These are phyloP conservation scores for Gloeophyllum trabeum DNA, from an alignment of 768 basidiomycete genomes.

Conservation along the genomic window DNA sequence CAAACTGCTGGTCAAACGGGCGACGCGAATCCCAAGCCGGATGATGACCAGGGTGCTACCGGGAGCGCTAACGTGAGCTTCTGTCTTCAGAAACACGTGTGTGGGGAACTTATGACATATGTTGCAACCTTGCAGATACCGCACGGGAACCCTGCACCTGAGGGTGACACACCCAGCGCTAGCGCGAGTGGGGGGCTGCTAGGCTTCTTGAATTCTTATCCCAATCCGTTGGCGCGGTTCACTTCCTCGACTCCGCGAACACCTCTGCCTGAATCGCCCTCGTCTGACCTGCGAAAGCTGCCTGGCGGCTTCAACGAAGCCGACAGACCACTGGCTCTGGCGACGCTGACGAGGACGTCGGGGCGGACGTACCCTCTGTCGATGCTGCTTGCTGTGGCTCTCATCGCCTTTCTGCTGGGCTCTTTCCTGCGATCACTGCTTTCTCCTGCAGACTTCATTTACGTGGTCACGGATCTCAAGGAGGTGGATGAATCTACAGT, in stretches of 20 bases:
- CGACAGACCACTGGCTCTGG: background rate
- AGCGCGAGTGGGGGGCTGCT: constrained; percentile 32
- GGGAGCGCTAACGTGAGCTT: constrained; percentile 5
- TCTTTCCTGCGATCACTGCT: constrained; percentile 82
- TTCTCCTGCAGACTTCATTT: constrained; percentile 85
- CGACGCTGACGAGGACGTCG: background rate
- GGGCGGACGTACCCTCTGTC: constrained; percentile 27
- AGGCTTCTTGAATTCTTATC: constrained; percentile 51
- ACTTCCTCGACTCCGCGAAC: constrained; percentile 18
- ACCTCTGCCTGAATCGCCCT: too few species aligned
- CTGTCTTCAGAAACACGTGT: background rate
- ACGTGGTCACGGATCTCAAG: constrained; percentile 50
- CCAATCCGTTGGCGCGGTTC: constrained; percentile 46
- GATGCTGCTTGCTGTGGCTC: constrained; percentile 62
- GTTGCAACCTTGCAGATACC: background rate
- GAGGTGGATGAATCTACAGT: constrained; percentile 34
- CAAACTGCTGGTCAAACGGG: constrained; percentile 11
- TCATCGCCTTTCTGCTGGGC: constrained; percentile 88
- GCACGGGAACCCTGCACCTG: background rate
- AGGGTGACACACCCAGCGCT: constrained; percentile 7
- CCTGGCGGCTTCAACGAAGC: background rate
- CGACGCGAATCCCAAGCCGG: constrained; percentile 8
- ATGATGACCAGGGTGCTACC: constrained; percentile 8
- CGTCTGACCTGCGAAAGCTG: constrained; percentile 6
- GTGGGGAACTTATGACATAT: background rate